Evolutionary conservation across 2,329 filamentous ascomycete genomes (phyloP), one percentile per base, ranked within the genome.

Genomic region (Apiospora arundinis): DNA sequence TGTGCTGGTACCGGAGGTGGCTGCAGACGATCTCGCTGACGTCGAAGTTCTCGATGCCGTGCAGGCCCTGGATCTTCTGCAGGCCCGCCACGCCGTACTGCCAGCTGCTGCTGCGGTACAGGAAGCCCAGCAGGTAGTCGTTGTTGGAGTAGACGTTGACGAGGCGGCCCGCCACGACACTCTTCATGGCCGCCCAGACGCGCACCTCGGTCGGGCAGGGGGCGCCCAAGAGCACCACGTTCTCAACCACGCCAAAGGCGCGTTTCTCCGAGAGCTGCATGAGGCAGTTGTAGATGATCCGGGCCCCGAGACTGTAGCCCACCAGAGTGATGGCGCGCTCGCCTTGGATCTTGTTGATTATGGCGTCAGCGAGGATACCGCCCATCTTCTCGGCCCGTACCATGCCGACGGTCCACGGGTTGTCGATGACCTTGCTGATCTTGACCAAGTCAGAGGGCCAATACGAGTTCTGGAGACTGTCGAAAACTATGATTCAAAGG

Each of bases 121-220:
- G 85, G 79, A 98, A 97, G 0, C 91, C 95, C 2, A 98, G 90
- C 32, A 98, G 91, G 75, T 94, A 95, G 80, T 98, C 95, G 66
- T 94, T 93, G 69, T 92, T 91, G 0, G 93, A 97, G 80, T 92
- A 98, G 4, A 96, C 94, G 76, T 98, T 98, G 78, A 98, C 88
- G n/a, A 98, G 85, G 28, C 95, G 90, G 0, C 95, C 95, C 52
- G 90, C 88, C 4, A 97, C 94, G 2, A 95, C 93, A 72, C 90
- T 92, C 74, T 93, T 91, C 78, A 97, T 88, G 7, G 90, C 87
- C 40, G 92, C 86, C 95, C 95, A 98, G 69, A 93, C 90, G 9
- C 87, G 85, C 2, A 87, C 87, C 28, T 92, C 88, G 1, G 92
- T 90, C 0, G 95, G 94, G 7, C 92, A 91, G 0, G 95, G 95